Conservation (phyloP, 148 eudicot species). For the Diospyros lotus region DNA sequence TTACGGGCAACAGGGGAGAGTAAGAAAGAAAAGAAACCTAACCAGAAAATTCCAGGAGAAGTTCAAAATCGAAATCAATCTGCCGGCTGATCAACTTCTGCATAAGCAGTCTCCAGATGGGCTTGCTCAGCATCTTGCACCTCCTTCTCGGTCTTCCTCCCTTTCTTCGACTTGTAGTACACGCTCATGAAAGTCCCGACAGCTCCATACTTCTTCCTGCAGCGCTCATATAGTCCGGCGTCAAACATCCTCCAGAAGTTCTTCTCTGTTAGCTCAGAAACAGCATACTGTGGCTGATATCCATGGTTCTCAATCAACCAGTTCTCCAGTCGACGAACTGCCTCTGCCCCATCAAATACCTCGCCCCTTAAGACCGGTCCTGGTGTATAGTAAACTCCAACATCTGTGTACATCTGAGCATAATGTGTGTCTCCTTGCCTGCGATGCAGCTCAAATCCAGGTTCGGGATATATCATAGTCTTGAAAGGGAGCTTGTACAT, state of each 20-base stretch:
- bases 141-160: conserved; percentile 85
- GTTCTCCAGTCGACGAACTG: conserved; percentile 59
- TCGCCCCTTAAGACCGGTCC: conserved; percentile 86
- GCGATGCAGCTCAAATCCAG: conserved; percentile 67
- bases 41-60: background rate
- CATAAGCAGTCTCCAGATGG: conserved; percentile 42
- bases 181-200: conserved; percentile 89
- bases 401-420: conserved; percentile 89
- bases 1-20: background rate
- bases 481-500: conserved; percentile 66
- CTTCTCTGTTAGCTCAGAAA: conserved; percentile 75
- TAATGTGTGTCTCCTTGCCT: conserved; percentile 79
- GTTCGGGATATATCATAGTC: conserved; percentile 80
- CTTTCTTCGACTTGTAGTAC: conserved; percentile 84
- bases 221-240: conserved; percentile 64
- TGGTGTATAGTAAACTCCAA: conserved; percentile 85
- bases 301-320: conserved; percentile 90
- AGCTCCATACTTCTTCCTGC: conserved; percentile 73
- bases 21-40: background rate
- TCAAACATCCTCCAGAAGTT: conserved; percentile 90
- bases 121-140: conserved; percentile 87
- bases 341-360: conserved; percentile 75
- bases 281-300: conserved; percentile 86
- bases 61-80: conserved; percentile 16
- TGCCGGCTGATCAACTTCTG: conserved; percentile 33